These are phyloP conservation scores for Entoloma clypeatum DNA, from an alignment of 1,284 basidiomycete species.

Conservation along the genomic window DNA sequence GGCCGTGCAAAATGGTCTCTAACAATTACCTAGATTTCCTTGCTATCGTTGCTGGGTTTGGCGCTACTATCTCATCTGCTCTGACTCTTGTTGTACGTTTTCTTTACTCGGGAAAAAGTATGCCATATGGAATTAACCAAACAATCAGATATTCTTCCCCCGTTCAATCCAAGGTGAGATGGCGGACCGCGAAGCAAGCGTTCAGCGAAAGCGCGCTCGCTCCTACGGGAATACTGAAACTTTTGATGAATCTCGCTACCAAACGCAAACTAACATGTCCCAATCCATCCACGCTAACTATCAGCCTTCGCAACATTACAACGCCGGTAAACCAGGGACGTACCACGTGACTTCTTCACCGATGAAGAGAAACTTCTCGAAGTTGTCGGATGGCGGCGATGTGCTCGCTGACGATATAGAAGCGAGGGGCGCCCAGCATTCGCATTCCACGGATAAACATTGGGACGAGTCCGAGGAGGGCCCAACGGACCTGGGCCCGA, in stretches of 20 bases:
- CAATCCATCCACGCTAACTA: constrained; percentile 22
- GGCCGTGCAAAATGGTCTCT: not conserved
- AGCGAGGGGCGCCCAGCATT: constrained; percentile 3
- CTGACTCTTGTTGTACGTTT: constrained; percentile 66
- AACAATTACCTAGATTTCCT: constrained; percentile 46
- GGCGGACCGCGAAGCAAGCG: constrained; percentile 40
- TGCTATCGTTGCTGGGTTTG: constrained; percentile 53
- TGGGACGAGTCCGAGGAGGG: constrained; percentile 23
- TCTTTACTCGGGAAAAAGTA: not conserved
- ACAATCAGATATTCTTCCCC: constrained; percentile 73
- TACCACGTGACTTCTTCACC: constrained; percentile 33
- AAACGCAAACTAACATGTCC: constrained; percentile 19
- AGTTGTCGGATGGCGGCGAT: constrained; percentile 13
- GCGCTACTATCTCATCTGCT: constrained; percentile 61
- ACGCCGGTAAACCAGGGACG: constrained; percentile 18
- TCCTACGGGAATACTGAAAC: constrained; percentile 16
- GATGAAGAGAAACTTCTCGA: constrained; percentile 21
- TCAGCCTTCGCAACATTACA: too few relatives aligned
- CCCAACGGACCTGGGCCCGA: constrained; percentile 23
- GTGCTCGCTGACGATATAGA: constrained; percentile 15
- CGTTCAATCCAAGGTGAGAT: constrained; percentile 65
- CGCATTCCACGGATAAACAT: constrained; percentile 17
- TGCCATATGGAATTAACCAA: not conserved
- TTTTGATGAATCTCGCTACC: constrained; percentile 16
- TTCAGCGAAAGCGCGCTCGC: constrained; percentile 30